Base-by-base conservation (phyloP, 495 filamentous ascomycete genomes). In the Aspergillus homomorphus region DNA sequence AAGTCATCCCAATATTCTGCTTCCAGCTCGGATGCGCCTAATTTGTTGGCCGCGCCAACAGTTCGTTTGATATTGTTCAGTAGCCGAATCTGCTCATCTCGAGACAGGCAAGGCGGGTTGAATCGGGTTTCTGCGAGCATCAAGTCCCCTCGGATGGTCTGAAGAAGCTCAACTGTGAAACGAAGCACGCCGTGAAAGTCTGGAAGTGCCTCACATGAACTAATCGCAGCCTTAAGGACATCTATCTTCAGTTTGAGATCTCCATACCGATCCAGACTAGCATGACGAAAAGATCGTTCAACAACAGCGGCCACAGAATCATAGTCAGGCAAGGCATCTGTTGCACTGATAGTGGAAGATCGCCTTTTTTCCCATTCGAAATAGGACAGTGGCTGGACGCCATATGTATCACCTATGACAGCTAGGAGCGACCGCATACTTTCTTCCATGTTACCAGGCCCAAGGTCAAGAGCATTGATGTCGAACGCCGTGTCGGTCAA, bases 1-100 rank as follows among this genome's bases (percentile, higher is more conserved):
- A 98, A 98, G 49, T 93, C 89, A 70, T 98, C 94, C 94, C 94
- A 98, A 66, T 96, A 98, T 53, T 93, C 88, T 18, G 89, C 90
- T 55, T 87, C 81, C 46, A 93, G 68, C 56, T 85, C 67, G 4
- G 78, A 70, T 2, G 90, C 70, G 0, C 92, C 91, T 38, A 96
- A 73, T 58, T 87, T 87, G 63, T 82, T 82, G 0, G 89, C 86
- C 19, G 91, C 83, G 33, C 80, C 84, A 18, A 92, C 80, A 10
- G 92, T 97, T 57, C 93, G 87, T 22, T 85, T 83, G 54, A 98
- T 92, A 56, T 91, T 96, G 33, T 87, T 87, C 20, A 84, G 77
- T 21, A 97, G 77, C 42, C 88, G 85, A 23, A 89, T 72, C 68
- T 98, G 94, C 60, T 97, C 94, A 58, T 98, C 94, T 52, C 81